phyloP scores from a whole-genome alignment of 2,329 filamentous ascomycete genomes.

The Paecilomyces variotii region DNA sequence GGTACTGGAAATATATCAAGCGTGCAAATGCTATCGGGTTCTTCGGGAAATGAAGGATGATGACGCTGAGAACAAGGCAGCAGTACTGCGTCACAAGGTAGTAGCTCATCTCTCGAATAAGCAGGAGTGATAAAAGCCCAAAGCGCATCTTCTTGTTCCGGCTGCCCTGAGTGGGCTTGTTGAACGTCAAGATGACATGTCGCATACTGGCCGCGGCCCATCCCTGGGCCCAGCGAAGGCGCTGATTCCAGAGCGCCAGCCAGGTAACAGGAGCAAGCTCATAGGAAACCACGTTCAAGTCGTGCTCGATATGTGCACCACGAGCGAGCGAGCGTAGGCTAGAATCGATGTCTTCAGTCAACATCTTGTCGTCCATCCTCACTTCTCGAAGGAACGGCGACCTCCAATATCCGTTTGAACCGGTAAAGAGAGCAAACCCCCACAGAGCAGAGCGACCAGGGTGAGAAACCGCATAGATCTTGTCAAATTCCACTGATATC shows the following conservation, averaged over 20 bases:
- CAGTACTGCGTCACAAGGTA: slow-evolving; percentile 44
- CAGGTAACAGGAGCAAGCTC: slow-evolving; percentile 41
- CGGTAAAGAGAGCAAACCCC: slow-evolving; percentile 43
- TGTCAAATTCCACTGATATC: slow-evolving; percentile 45
- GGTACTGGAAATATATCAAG: slow-evolving; percentile 42
- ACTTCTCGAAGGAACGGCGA: slow-evolving; percentile 37
- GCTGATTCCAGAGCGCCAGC: slow-evolving; percentile 42
- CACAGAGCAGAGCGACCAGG: slow-evolving; percentile 41
- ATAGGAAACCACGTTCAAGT: slow-evolving; percentile 42
- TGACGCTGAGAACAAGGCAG: slow-evolving; percentile 38
- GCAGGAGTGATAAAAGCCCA: slow-evolving; percentile 38
- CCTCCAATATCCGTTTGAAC: slow-evolving; percentile 44
- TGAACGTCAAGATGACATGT: slow-evolving; percentile 37
- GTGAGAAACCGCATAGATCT: slow-evolving; percentile 45
- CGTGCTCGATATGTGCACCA: slow-evolving; percentile 39
- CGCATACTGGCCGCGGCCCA: slow-evolving; percentile 42
- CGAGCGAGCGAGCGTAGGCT: slow-evolving; percentile 38
- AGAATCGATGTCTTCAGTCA: slow-evolving; percentile 45
- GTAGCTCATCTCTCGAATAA: slow-evolving; percentile 40
- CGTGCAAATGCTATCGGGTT: slow-evolving; percentile 28
- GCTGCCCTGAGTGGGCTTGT: slow-evolving; percentile 24
- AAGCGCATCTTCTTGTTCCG: slow-evolving; percentile 33
- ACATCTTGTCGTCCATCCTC: slow-evolving; percentile 44
- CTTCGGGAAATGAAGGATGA: slow-evolving; percentile 39
- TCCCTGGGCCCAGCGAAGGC: slow-evolving; percentile 44